Percentiles rank a stretch among this genome's conserved stretches.
Evolutionary conservation across 352 stramenopile species (phyloP).

Genomic region (Globisporangium cederbergense): DNA sequence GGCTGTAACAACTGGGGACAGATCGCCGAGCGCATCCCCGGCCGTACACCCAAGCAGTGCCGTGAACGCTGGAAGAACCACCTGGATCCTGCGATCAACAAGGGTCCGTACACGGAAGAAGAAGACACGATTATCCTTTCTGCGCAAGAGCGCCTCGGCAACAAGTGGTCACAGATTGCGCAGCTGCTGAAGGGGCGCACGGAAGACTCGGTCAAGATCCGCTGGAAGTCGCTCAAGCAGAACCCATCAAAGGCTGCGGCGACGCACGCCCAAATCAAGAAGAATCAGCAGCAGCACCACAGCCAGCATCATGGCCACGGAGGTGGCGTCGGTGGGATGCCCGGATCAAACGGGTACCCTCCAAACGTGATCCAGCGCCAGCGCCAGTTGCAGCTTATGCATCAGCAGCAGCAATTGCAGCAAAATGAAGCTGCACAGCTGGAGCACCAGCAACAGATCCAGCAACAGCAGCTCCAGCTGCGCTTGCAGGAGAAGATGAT

Average conservation of each 20-base stretch:
- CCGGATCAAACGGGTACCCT: slow-evolving; percentile 28
- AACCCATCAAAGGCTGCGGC: slow-evolving; percentile 77
- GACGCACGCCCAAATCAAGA: slow-evolving; percentile 74
- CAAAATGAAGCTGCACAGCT: slow-evolving; percentile 60
- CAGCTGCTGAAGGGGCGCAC: slow-evolving; percentile 89
- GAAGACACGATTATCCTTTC: slow-evolving; percentile 93
- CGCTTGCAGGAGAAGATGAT: slow-evolving; percentile 63
- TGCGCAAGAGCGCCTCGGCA: slow-evolving; percentile 89
- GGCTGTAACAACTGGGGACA: slow-evolving; percentile 92
- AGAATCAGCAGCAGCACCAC: slow-evolving; percentile 64
- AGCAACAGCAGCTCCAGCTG: slow-evolving; percentile 55
- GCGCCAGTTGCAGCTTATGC: slow-evolving; percentile 61
- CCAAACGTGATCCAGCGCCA: slow-evolving; percentile 58
- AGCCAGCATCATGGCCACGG: slow-evolving; percentile 16
- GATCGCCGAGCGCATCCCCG: slow-evolving; percentile 91
- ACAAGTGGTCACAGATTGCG: slow-evolving; percentile 96
- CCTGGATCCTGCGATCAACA: slow-evolving; percentile 90
- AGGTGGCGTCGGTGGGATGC: slow-evolving; percentile 25
- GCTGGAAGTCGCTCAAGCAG: slow-evolving; percentile 88
- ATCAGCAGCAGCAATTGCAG: slow-evolving; percentile 72
- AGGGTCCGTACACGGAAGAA: slow-evolving; percentile 92
- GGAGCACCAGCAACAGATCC: slow-evolving; percentile 70
- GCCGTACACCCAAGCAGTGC: slow-evolving; percentile 90
- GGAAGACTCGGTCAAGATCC: slow-evolving; percentile 94
- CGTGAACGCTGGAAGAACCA: slow-evolving; percentile 91